Evolutionary conservation across 208 protist species (phyloP).

Genomic region (Crithidia brevicula): DNA sequence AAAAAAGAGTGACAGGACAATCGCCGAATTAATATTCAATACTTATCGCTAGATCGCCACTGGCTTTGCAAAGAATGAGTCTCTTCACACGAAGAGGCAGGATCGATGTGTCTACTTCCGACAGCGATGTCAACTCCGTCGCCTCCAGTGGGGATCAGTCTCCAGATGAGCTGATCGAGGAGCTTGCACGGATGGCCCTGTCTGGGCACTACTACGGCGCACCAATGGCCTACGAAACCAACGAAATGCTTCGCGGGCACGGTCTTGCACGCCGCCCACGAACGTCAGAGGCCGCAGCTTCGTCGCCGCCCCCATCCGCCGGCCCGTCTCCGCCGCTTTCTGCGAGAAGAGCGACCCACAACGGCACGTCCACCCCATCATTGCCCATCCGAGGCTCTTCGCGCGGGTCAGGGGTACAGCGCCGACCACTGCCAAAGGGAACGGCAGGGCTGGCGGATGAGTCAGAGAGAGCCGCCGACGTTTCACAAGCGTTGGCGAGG

Average conservation of each 20-base stretch:
- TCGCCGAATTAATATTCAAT: no score
- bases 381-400: not conserved
- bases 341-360: not conserved
- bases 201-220: conserved; percentile 30
- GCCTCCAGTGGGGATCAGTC: conserved; percentile 32
- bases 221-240: conserved; percentile 27
- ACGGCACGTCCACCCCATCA: not conserved
- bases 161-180: conserved; percentile 46
- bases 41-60: not conserved
- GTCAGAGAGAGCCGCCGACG: conserved; percentile 5
- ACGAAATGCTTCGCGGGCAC: conserved; percentile 23
- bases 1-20: no score
- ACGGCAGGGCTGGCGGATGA: not conserved
- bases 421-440: not conserved
- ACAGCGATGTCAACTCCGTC: conserved; percentile 33
- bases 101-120: conserved; percentile 44
- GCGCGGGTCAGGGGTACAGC: not conserved
- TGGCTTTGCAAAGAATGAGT: conserved; percentile 37
- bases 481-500: conserved; percentile 19
- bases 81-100: conserved; percentile 42
- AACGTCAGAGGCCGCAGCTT: not conserved
- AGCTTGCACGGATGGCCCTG: conserved; percentile 30
- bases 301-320: not conserved
- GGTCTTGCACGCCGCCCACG: conserved; percentile 22
- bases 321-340: not conserved